These are phyloP conservation scores for Bjerkandera adusta DNA, from an alignment of 1,284 basidiomycete species.

Conservation along the genomic window DNA sequence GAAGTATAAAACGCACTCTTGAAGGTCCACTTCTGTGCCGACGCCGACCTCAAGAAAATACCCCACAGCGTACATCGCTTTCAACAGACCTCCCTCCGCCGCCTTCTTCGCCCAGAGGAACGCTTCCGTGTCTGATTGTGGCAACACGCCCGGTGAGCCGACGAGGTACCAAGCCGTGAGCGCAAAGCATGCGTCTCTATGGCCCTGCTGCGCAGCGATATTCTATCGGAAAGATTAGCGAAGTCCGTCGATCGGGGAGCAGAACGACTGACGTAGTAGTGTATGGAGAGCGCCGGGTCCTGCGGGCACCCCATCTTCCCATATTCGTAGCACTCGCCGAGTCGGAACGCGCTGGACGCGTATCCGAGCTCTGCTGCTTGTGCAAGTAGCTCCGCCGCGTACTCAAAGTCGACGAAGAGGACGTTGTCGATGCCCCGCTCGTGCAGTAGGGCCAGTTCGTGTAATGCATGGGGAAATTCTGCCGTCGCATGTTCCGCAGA, in stretches of 20 bases:
- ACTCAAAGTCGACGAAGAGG: constrained; percentile 94
- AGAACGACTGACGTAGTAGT: constrained; percentile 83
- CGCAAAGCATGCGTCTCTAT: constrained; percentile 97
- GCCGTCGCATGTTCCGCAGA: constrained; percentile 93
- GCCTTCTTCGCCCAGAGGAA: constrained; percentile 94
- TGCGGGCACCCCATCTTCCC: constrained; percentile 99
- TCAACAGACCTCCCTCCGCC: constrained; percentile 84
- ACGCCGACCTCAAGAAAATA: constrained; percentile 97
- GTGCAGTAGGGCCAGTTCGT: constrained; percentile 93
- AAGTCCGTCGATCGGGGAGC: not conserved
- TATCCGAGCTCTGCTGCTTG: constrained; percentile 96
- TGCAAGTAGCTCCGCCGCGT: constrained; percentile 91
- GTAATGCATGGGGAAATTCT: constrained; percentile 95
- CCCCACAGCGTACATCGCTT: constrained; percentile 96
- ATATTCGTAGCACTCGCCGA: constrained; percentile 99
- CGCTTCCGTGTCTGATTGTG: constrained; percentile 97
- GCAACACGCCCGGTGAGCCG: constrained; percentile 94
- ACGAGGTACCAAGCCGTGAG: constrained; percentile 99
- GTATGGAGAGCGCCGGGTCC: constrained; percentile 94
- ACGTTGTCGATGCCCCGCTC: constrained; percentile 97
- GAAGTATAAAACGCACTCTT: constrained; percentile 53
- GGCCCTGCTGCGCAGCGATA: constrained; percentile 96
- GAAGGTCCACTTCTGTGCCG: constrained; percentile 67
- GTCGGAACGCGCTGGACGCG: constrained; percentile 91
- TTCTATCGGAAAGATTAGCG: constrained; percentile 52